phyloP scores from a whole-genome alignment of 164 flowering plant genomes.

The Tinospora cordifolia region DNA sequence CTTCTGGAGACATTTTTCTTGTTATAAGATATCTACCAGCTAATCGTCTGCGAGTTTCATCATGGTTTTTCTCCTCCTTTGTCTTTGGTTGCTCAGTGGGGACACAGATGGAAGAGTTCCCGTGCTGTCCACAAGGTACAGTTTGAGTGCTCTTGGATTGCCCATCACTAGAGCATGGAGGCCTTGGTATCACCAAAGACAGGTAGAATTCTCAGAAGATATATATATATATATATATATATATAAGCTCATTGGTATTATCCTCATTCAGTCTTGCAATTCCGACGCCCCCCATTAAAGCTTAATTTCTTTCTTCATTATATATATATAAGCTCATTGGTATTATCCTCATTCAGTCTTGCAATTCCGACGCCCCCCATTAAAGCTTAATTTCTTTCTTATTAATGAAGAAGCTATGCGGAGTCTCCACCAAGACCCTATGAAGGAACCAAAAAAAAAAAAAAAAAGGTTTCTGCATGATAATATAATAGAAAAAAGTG shows the following conservation, averaged over 20 bases:
- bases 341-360: not conserved
- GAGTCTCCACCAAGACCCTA: too few species aligned
- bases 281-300: too few species aligned
- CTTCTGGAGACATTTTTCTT: not conserved
- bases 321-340: not conserved
- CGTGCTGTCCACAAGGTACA: constrained; percentile 74
- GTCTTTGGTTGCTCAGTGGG: constrained; percentile 48
- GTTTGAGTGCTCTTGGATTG: constrained; percentile 54
- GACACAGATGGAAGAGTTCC: constrained; percentile 99
- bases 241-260: not conserved
- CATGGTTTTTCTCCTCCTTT: not conserved
- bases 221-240: too few species aligned
- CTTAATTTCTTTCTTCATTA: too few species aligned
- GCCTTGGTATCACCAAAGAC: constrained; percentile 82
- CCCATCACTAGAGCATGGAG: constrained; percentile 68
- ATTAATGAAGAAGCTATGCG: too few species aligned
- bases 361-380: too few species aligned
- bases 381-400: too few species aligned
- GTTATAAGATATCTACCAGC: not conserved
- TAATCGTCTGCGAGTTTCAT: not conserved
- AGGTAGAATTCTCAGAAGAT: constrained; percentile 32
- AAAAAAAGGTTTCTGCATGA: too few species aligned
- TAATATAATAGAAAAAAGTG: too few species aligned
- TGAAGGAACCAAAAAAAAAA: too few species aligned
- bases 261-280: not conserved